A percentile compares a stretch with the other conserved stretches of the same genome.
Evolutionary conservation across 2,329 filamentous ascomycete genomes (phyloP).

Genomic region (Pseudogymnoascus sp.): DNA sequence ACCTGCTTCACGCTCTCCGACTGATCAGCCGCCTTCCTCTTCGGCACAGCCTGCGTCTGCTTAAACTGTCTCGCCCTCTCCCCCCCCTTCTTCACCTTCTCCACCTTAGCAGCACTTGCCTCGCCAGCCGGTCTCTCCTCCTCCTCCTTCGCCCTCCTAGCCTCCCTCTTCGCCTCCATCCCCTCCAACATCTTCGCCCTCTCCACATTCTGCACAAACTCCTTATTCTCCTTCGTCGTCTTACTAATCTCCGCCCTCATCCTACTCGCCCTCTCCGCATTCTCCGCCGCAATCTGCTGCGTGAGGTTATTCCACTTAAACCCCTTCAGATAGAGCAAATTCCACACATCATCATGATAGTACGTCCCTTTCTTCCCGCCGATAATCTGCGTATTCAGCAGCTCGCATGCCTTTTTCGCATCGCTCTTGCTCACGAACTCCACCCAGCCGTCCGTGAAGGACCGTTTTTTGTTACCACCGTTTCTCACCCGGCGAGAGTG

Average conservation of each 20-base stretch:
- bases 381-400: slow-evolving; percentile 69
- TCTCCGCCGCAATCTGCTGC: slow-evolving; percentile 73
- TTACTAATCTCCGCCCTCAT: slow-evolving; percentile 72
- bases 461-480: slow-evolving; percentile 76
- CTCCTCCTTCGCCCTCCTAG: slow-evolving; percentile 35
- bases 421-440: slow-evolving; percentile 72
- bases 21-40: slow-evolving; percentile 39
- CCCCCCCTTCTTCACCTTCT: slow-evolving; percentile 24
- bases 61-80: slow-evolving; percentile 51
- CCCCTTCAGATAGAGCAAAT: slow-evolving; percentile 69
- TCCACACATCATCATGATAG: slow-evolving; percentile 85
- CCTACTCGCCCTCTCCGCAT: slow-evolving; percentile 68
- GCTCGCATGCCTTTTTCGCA: slow-evolving; percentile 67
- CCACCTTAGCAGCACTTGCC: slow-evolving; percentile 18
- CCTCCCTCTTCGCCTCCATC: slow-evolving; percentile 56
- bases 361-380: slow-evolving; percentile 78
- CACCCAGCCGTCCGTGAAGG: slow-evolving; percentile 81
- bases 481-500: slow-evolving; percentile 60
- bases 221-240: slow-evolving; percentile 71
- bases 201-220: slow-evolving; percentile 73
- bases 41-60: slow-evolving; percentile 55
- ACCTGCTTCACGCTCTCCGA: slow-evolving; percentile 52
- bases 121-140: slow-evolving; percentile 20
- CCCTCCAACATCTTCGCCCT: slow-evolving; percentile 70
- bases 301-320: slow-evolving; percentile 75